Base-by-base conservation (phyloP, 2,329 filamentous ascomycete genomes). In the Basipetospora chlamydospora region DNA sequence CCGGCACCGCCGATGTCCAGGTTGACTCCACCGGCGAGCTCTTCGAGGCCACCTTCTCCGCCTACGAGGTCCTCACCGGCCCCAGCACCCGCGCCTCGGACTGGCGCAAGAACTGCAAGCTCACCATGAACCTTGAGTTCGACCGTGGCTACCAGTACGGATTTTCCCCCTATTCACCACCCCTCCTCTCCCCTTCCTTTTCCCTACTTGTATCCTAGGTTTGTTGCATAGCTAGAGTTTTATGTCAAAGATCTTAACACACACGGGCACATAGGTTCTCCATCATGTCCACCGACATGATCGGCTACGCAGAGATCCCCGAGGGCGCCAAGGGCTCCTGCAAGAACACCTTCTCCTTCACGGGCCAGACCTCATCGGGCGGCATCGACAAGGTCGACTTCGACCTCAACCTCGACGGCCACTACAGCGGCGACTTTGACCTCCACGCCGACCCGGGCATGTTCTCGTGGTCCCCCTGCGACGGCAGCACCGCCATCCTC, bases 21-120 rank as follows among this genome's bases (percentile, higher is more conserved):
- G 36, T 50, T 21, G 48, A 50, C 17, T 44, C 41, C 17, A 47
- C 42, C 11, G 45, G 46, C 5, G 40, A 42, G 5, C 42, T 50
- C 17, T 49, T 50, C 22, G 47, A 50, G 35, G 47, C 43, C n/a
- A 48, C 46, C 35, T 49, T 50, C 35, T 49, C 47, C 11, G 7
- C 26, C 12, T 50, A 50, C 39, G 41, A 45, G 29, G 44, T 50
- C 33, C 33, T 47, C 39, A 46, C 47, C 9, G 48, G 47, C 10
- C 46, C 46, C 1, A 42, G 40, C 28, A 46, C 44, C 25, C 35
- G 36, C 28, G 40, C 46, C 22, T 25, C 28, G 8, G 46, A 50
- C 35, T 48, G 44, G 46, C 46, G 48, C 18, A 49, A 46, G 41
- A 49, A 50, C 41, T 50, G 48, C 45, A 49, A 48, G 44, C 35